These are phyloP conservation scores for Penicillium crustosum DNA, from an alignment of 2,329 filamentous ascomycete genomes.

Conservation along the genomic window DNA sequence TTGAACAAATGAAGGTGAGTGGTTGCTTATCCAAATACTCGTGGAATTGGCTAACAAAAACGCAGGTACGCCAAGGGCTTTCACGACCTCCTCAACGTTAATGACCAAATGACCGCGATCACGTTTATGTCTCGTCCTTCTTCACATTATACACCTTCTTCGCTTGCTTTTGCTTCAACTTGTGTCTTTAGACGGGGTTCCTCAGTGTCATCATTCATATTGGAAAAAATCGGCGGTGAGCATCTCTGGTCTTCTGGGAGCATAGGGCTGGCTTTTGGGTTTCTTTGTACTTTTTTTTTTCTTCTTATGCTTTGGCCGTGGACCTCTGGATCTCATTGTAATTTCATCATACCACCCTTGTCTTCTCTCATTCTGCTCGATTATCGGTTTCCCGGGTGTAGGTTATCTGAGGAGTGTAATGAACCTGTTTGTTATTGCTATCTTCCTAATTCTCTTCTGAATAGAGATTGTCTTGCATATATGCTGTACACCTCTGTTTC, in stretches of 20 bases:
- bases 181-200: constrained; percentile 17
- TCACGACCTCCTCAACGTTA: constrained; percentile 41
- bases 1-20: constrained; percentile 90
- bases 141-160: constrained; percentile 14
- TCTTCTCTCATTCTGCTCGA: constrained; percentile 5
- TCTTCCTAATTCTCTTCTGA: not conserved
- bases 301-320: constrained; percentile 4
- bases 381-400: not conserved
- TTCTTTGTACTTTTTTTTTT: constrained; percentile 11
- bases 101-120: constrained; percentile 31
- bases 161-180: constrained; percentile 14
- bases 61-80: constrained; percentile 47
- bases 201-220: constrained; percentile 11
- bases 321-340: constrained; percentile 12
- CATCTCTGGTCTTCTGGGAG: constrained; percentile 21
- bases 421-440: not conserved
- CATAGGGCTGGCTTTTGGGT: constrained; percentile 12
- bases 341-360: constrained; percentile 20
- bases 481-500: not conserved
- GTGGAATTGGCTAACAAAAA: constrained; percentile 1
- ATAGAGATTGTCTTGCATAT: not conserved
- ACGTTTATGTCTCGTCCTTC: constrained; percentile 21
- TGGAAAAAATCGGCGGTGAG: constrained; percentile 10
- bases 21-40: not conserved
- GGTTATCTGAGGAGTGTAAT: not conserved